phyloP scores from a whole-genome alignment of 129 eudicot species.

The Gnaphalium uliginosum region DNA sequence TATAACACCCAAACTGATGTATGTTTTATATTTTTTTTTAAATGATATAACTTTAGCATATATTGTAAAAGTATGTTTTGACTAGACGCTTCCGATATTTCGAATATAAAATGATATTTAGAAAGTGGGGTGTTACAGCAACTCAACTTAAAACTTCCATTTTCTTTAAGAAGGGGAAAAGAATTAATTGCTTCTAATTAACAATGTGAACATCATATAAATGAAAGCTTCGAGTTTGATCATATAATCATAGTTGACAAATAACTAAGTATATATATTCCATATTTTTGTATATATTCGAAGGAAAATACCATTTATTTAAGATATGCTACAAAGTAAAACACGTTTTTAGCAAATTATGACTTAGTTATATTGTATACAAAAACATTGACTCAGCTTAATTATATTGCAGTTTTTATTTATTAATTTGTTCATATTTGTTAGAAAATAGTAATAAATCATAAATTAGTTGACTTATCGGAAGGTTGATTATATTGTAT shows the following conservation, averaged over 20 bases:
- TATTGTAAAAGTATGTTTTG: too few species aligned
- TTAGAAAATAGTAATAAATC: neutral
- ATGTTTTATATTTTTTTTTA: too few species aligned
- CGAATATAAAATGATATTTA: too few species aligned
- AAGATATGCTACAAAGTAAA: neutral
- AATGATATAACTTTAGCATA: too few species aligned
- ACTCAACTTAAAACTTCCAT: neutral
- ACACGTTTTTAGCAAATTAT: neutral
- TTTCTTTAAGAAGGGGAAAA: neutral
- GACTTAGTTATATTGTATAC: neutral
- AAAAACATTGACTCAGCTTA: conserved; percentile 6
- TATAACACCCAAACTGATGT: too few species aligned
- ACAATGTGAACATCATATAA: conserved; percentile 19
- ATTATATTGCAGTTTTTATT: neutral
- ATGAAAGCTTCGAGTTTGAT: conserved; percentile 15
- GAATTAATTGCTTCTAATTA: neutral
- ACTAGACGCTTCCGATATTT: too few species aligned
- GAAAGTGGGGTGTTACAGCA: too few species aligned
- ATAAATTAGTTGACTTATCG: neutral
- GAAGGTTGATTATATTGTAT: neutral
- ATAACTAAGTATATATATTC: neutral
- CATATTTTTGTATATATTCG: neutral
- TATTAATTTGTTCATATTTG: conserved; percentile 9
- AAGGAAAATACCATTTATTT: neutral
- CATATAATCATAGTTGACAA: neutral